Conservation (phyloP, 805 yeast genomes). For the Cyberlindnera sargentensis region DNA sequence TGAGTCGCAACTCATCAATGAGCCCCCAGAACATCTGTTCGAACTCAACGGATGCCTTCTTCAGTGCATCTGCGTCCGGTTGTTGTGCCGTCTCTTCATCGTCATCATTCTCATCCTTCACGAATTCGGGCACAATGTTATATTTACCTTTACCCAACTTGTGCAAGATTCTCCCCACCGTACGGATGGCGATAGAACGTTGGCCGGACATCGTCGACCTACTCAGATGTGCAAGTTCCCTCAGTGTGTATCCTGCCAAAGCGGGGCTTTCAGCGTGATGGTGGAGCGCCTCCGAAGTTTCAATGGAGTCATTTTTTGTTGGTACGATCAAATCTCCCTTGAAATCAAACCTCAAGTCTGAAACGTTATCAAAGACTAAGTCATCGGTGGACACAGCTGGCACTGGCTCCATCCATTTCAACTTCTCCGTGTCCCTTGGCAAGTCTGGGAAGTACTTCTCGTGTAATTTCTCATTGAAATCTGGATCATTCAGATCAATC, state of each 20-base stretch:
- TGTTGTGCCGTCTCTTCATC: slow-evolving; percentile 23
- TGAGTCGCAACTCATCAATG: slow-evolving; percentile 51
- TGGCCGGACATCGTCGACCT: slow-evolving; percentile 81
- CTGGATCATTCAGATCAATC: slow-evolving; percentile 67
- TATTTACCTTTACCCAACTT: slow-evolving; percentile 63
- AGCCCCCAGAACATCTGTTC: slow-evolving; percentile 60
- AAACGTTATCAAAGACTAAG: slow-evolving; percentile 36
- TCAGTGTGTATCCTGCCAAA: slow-evolving; percentile 85
- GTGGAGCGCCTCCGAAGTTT: slow-evolving; percentile 66
- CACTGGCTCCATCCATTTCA: slow-evolving; percentile 88
- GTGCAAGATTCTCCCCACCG: slow-evolving; percentile 80
- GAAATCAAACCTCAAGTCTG: slow-evolving; percentile 83
- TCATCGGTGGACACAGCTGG: slow-evolving; percentile 31
- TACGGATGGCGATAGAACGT: slow-evolving; percentile 78
- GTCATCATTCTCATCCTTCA: slow-evolving; percentile 21
- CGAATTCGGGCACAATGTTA: slow-evolving; percentile 42
- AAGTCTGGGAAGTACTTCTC: slow-evolving; percentile 85
- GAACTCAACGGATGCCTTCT: slow-evolving; percentile 25
- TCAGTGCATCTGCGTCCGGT: slow-evolving; percentile 27
- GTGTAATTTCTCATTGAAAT: slow-evolving; percentile 71
- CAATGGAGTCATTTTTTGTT: slow-evolving; percentile 36
- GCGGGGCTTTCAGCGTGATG: slow-evolving; percentile 89
- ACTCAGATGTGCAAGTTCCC: slow-evolving; percentile 72
- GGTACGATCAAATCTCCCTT: slow-evolving; percentile 70
- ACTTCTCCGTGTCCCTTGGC: slow-evolving; percentile 71